phyloP scores from a whole-genome alignment of 176 grass and related monocot species.

The Olyra latifolia region DNA sequence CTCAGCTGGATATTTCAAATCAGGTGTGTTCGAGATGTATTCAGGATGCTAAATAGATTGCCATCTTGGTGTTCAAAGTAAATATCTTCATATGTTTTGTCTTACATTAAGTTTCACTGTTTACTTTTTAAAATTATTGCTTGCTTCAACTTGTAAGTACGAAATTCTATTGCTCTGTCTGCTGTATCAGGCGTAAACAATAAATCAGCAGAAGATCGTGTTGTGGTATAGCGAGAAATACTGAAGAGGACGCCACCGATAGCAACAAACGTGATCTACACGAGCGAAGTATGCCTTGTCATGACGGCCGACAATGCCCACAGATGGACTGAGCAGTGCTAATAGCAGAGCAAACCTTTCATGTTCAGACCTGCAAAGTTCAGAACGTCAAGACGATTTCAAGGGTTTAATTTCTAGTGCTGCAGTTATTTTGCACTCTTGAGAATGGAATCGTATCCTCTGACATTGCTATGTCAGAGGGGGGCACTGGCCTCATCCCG shows the following conservation, averaged over 20 bases:
- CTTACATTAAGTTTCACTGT: background rate
- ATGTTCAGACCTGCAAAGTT: constrained; percentile 61
- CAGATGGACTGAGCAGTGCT: constrained; percentile 57
- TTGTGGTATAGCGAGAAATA: background rate
- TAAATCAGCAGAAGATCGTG: background rate
- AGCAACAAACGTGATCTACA: constrained; percentile 61
- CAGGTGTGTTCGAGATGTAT: constrained; percentile 47
- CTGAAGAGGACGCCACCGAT: constrained; percentile 39
- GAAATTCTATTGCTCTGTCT: background rate
- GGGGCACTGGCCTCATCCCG: too few relatives aligned
- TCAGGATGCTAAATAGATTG: constrained; percentile 46
- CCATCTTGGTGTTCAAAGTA: constrained; percentile 41
- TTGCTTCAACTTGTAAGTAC: background rate
- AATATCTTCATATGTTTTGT: constrained; percentile 32
- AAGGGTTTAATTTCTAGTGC: background rate
- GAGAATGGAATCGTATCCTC: too few relatives aligned
- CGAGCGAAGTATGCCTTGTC: constrained; percentile 65
- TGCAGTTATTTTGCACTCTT: too few relatives aligned
- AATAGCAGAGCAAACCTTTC: constrained; percentile 67
- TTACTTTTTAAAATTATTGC: background rate
- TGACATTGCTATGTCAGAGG: too few relatives aligned
- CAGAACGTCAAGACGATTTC: background rate
- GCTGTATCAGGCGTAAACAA: background rate
- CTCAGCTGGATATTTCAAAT: constrained; percentile 42
- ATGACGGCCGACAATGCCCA: constrained; percentile 75